Evolutionary conservation across 306 rosid species (phyloP), one percentile per base, ranked within the genome.

Genomic region (Quercus bicolor): DNA sequence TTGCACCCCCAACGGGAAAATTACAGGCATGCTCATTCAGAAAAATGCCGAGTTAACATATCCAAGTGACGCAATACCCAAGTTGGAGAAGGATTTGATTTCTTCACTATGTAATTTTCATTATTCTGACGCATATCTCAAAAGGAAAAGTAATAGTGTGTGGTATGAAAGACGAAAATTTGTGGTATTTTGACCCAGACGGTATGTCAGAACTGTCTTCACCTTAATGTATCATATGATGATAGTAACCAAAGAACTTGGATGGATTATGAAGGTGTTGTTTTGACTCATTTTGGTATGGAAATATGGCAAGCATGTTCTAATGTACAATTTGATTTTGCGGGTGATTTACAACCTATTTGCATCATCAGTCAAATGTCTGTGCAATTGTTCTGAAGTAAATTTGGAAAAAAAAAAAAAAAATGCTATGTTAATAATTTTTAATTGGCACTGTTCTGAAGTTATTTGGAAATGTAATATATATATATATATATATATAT

Each of bases 11-110:
- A 79, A 85, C 75, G 69, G 70, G 69, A 21, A 64, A 75, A 51
- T 11, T 59, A 88, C 86, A 81, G 87, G 87, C 87, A 66, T 84
- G 85, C 91, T 78, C 78, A 72, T 70, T 83, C 77, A 80, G 85
- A 79, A 84, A 86, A 90, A 83, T 82, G 82, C 85, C 8, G 37
- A 80, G 80, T 77, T 82, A 68, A 79, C 77, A 73, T 77, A 78
- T 81, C 85, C 74, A 77, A 55, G 73, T 72, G 92, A 86, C 85
- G 62, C 76, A 87, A 80, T 78, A 74, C 82, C 82, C 76, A 66
- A 77, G 78, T 77, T 64, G 77, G 84, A 61, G 85, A 82, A 86
- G 62, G 76, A 66, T 80, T 72, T 79, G 79, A 82, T 64, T 80
- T 82, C 62, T 78, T 85, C 74, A 59, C 77, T 81, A 56, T 76